Percentiles rank a stretch among this genome's conserved stretches.
Conservation (phyloP, 495 filamentous ascomycete species). For the Trichoderma asperelloides region DNA sequence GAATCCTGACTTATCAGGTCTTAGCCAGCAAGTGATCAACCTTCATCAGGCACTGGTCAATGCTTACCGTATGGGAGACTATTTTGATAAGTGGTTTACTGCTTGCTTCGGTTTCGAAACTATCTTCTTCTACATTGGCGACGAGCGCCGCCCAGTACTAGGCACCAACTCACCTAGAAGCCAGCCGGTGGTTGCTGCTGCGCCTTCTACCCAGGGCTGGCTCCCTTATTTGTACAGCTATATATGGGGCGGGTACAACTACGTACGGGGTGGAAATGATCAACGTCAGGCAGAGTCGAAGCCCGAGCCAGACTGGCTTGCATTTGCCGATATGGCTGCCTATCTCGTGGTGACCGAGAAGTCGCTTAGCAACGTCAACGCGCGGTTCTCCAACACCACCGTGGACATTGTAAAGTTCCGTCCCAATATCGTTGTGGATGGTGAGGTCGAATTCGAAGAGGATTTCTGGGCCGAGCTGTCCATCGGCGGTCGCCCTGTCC, state of each 20-base stretch:
- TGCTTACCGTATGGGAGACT: slow-evolving; percentile 57
- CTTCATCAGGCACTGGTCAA: slow-evolving; percentile 57
- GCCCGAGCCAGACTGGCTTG: slow-evolving; percentile 35
- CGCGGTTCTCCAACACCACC: slow-evolving; percentile 44
- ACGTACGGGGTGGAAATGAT: too few relatives aligned
- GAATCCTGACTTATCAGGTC: slow-evolving; percentile 37
- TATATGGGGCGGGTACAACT: background rate
- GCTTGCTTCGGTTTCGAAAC: slow-evolving; percentile 57
- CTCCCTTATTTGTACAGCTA: slow-evolving; percentile 7
- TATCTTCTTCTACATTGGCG: slow-evolving; percentile 61
- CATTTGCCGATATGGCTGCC: slow-evolving; percentile 75
- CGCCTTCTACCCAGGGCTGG: slow-evolving; percentile 1
- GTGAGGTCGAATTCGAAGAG: slow-evolving; percentile 59
- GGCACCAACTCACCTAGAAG: slow-evolving; percentile 42
- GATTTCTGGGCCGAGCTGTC: slow-evolving; percentile 73
- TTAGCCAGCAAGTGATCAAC: slow-evolving; percentile 44
- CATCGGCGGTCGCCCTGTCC: slow-evolving; percentile 29
- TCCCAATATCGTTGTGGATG: slow-evolving; percentile 72
- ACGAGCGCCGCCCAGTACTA: slow-evolving; percentile 52
- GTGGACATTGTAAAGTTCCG: slow-evolving; percentile 77
- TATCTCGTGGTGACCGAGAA: slow-evolving; percentile 63
- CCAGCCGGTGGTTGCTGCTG: background rate
- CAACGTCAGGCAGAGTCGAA: background rate
- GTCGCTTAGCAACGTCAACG: slow-evolving; percentile 57
- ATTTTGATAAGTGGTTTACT: slow-evolving; percentile 68